These are phyloP conservation scores for Amaranthus palmeri DNA, from an alignment of 148 eudicot genomes.

Conservation along the genomic window DNA sequence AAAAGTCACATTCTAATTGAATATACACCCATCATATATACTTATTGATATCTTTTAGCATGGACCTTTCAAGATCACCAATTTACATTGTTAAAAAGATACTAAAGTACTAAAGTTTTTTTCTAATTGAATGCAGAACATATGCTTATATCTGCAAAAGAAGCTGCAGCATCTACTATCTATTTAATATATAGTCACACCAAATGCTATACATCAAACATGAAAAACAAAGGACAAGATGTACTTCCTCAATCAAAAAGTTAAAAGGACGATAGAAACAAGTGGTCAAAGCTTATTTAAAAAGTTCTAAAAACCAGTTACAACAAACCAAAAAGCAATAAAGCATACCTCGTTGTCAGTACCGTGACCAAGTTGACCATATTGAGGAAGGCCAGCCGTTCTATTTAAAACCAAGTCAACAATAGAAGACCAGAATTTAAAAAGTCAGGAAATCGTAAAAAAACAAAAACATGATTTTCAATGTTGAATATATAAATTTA, in stretches of 20 bases:
- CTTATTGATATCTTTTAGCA: not conserved
- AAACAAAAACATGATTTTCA: not conserved
- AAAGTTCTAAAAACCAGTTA: not conserved
- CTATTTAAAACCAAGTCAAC: constrained; percentile 28
- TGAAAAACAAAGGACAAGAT: not conserved
- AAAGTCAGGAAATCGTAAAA: not conserved
- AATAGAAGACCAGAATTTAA: not conserved
- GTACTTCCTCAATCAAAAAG: not conserved
- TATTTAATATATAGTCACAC: not conserved
- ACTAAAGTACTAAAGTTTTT: not conserved
- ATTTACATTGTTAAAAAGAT: not conserved
- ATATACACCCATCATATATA: too few relatives aligned
- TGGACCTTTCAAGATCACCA: not conserved
- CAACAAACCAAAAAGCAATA: not conserved
- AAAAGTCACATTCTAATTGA: too few relatives aligned
- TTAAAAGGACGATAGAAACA: not conserved
- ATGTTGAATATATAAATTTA: not conserved
- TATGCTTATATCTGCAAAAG: not conserved
- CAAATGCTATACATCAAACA: not conserved
- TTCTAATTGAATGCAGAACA: not conserved
- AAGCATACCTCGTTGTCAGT: constrained; percentile 84
- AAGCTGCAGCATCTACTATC: not conserved
- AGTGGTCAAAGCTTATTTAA: not conserved
- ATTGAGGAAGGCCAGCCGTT: constrained; percentile 98
- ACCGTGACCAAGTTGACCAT: constrained; percentile 99